phyloP scores from a whole-genome alignment of 2,329 filamentous ascomycete genomes.

The Alternaria burnsii region DNA sequence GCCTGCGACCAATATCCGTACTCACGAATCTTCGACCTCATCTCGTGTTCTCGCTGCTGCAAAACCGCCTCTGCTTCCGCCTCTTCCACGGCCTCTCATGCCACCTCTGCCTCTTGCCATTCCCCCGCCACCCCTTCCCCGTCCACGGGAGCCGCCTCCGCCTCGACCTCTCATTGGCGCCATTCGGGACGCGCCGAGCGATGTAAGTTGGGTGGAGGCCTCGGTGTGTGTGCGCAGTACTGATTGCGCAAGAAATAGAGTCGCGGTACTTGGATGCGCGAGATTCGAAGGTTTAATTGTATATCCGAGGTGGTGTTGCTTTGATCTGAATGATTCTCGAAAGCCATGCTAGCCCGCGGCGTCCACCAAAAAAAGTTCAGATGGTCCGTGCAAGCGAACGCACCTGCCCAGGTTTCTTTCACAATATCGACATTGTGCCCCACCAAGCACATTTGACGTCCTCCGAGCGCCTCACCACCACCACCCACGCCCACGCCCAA shows the following conservation, averaged over 20 bases:
- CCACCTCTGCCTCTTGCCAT: constrained; percentile 18
- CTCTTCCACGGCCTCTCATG: constrained; percentile 15
- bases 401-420: constrained; percentile 45
- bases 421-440: constrained; percentile 39
- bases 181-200: constrained; percentile 7
- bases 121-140: constrained; percentile 8
- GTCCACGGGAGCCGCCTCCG: constrained; percentile 32
- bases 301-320: neutral
- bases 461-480: constrained; percentile 21
- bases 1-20: constrained; percentile 20
- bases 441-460: constrained; percentile 28
- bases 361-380: constrained; percentile 25
- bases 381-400: constrained; percentile 43
- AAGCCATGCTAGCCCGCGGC: constrained; percentile 3
- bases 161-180: constrained; percentile 26
- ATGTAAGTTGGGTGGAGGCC: neutral
- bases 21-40: constrained; percentile 43
- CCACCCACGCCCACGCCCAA: constrained; percentile 12
- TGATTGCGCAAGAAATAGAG: neutral
- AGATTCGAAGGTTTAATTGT: neutral
- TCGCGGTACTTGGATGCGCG: neutral
- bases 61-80: constrained; percentile 38
- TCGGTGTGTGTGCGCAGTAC: neutral
- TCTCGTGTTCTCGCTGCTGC: constrained; percentile 40
- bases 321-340: neutral